A percentile compares a stretch with the other conserved stretches of the same genome.
Conservation (phyloP, 257 asterid genomes). For the Rauvolfia tetraphylla region DNA sequence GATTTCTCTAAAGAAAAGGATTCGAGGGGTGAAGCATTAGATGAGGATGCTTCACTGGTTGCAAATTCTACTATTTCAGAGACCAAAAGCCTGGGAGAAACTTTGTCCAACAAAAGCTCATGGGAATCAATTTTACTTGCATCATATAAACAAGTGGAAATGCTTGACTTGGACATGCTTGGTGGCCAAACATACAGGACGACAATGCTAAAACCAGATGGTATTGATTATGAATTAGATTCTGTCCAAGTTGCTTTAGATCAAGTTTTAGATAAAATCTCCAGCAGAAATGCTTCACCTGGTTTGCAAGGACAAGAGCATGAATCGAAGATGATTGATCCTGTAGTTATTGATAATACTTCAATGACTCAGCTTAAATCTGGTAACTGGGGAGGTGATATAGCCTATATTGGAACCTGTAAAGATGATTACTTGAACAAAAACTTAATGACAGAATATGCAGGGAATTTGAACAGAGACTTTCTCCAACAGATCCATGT, state of each 20-base stretch:
- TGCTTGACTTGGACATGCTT: neutral
- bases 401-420: constrained; percentile 17
- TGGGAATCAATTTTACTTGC: constrained; percentile 1
- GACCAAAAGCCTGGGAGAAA: neutral
- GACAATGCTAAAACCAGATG: neutral
- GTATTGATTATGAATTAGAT: neutral
- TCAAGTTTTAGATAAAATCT: constrained; percentile 9
- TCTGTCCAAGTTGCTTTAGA: constrained; percentile 7
- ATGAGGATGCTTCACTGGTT: neutral
- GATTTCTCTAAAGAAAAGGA: constrained; percentile 10
- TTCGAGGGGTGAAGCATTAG: neutral
- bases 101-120: neutral
- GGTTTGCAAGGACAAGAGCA: constrained; percentile 23
- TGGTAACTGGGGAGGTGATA: constrained; percentile 9
- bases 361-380: constrained; percentile 20
- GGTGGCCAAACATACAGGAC: neutral
- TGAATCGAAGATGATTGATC: constrained; percentile 22
- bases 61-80: neutral
- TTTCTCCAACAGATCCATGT: constrained; percentile 9
- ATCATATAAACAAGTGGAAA: constrained; percentile 3
- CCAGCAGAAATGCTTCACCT: constrained; percentile 6
- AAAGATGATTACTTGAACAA: constrained; percentile 15
- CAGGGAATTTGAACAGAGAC: constrained; percentile 20
- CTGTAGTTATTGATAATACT: constrained; percentile 15
- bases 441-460: constrained; percentile 15